Conservation (phyloP, 140 eudicot genomes). For the Cichorium intybus region DNA sequence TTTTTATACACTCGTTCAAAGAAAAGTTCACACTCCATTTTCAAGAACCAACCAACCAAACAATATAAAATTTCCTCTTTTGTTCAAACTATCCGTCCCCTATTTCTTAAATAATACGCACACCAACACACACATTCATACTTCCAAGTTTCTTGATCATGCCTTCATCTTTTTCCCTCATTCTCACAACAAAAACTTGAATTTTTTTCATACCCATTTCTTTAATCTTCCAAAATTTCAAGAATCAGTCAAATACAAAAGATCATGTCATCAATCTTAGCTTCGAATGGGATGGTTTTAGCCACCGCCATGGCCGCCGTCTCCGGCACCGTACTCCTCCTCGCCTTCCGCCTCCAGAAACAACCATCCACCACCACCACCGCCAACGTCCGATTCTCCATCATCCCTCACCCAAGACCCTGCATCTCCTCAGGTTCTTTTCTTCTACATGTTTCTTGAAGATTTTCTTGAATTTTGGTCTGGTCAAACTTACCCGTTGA, state of each 20-base stretch:
- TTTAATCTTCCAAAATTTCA: constrained; percentile 12
- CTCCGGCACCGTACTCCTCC: constrained; percentile 80
- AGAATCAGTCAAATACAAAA: not conserved
- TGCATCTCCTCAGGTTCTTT: constrained; percentile 63
- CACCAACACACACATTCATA: constrained; percentile 16
- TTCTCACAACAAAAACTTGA: constrained; percentile 11
- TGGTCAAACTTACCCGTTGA: constrained; percentile 21
- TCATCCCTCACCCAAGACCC: constrained; percentile 43
- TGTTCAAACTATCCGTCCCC: constrained; percentile 28
- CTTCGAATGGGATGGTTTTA: constrained; percentile 61
- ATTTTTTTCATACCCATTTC: constrained; percentile 20
- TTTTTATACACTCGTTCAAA: constrained; percentile 21
- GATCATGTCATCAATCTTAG: constrained; percentile 68
- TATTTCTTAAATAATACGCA: not conserved
- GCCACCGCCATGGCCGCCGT: constrained; percentile 97
- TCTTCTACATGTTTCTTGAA: constrained; percentile 7
- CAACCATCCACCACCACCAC: constrained; percentile 20
- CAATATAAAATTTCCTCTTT: constrained; percentile 37
- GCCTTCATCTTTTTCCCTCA: constrained; percentile 10
- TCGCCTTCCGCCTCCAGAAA: constrained; percentile 65
- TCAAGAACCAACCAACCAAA: constrained; percentile 38
- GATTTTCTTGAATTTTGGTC: constrained; percentile 14
- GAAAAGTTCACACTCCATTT: constrained; percentile 23
- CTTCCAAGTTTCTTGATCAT: constrained; percentile 30
- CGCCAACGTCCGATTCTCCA: constrained; percentile 27